Evolutionary conservation across 2,329 filamentous ascomycete genomes (phyloP), one percentile per base, ranked within the genome.

Genomic region (Claviceps monticola): DNA sequence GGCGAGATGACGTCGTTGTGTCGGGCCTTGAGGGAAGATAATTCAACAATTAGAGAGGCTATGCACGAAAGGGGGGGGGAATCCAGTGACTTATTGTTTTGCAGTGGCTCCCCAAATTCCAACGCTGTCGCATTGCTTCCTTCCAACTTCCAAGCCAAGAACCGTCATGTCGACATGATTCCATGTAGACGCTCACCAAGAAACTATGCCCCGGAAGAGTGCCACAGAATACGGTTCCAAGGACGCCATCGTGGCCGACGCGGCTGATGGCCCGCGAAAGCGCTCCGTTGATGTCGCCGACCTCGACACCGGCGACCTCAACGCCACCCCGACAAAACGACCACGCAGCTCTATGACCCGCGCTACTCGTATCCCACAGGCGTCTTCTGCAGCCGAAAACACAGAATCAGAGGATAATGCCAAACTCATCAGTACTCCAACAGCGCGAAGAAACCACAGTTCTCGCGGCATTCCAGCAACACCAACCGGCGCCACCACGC

Each of bases 271-370:
- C 21, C 41, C 47, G 19, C 56, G 56, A 34, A 62, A 63, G 46
- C 55, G 60, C 37, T 49, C 58, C 41, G 57, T 61, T n/a, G 62
- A 64, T 43, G 55, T 58, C 19, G 60, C 54, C 21, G 59, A 62
- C 45, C 54, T 60, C 21, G 60, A 64, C 29, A 34, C 29, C 19
- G 59, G 54, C 21, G 59, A 62, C 46, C 54, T 60, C 17, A 59
- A 64, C 48, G 54, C 60, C 17, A 64, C 63, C 0, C 65, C 66
- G 9, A 54, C 62, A 14, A 68, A 68, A 53, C 62, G 66, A 48
- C 60, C 58, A 42, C 61, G 65, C 50, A 59, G 51, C 51, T 56
- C 60, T 36, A 48, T 38, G 1, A 38, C 46, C 23, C 14, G 14
- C 29, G 53, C 54, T 29, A 52, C 42, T 5, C 36, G 43, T n/a